phyloP scores from a whole-genome alignment of 2,329 filamentous ascomycete species.

The Fusarium falciforme region DNA sequence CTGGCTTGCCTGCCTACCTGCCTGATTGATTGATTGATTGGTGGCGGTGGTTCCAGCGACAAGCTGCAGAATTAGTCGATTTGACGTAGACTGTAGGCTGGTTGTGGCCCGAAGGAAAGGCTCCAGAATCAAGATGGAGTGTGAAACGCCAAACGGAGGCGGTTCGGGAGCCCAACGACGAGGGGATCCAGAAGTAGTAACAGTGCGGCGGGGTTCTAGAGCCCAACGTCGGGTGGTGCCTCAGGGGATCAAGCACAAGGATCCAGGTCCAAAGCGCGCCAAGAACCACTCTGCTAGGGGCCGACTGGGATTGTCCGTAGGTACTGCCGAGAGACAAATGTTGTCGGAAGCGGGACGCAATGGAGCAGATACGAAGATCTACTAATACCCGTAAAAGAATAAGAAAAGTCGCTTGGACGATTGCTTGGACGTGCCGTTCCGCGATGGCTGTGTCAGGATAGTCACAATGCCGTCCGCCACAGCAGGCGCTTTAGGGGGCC shows the following conservation, averaged over 20 bases:
- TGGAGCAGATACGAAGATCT: slow-evolving; percentile 14
- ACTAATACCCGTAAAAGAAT: slow-evolving; percentile 2
- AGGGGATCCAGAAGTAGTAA: slow-evolving; percentile 26
- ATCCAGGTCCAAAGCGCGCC: slow-evolving; percentile 18
- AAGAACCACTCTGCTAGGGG: slow-evolving; percentile 15
- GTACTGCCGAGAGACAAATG: slow-evolving; percentile 4
- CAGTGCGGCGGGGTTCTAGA: slow-evolving; percentile 26
- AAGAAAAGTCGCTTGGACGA: neutral
- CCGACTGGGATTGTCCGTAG: neutral
- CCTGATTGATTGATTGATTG: slow-evolving; percentile 25
- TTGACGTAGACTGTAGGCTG: neutral
- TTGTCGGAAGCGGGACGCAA: slow-evolving; percentile 2
- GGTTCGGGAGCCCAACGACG: slow-evolving; percentile 24
- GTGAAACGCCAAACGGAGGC: slow-evolving; percentile 8
- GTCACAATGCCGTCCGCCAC: neutral
- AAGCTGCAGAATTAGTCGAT: slow-evolving; percentile 21
- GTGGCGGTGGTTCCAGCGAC: slow-evolving; percentile 16
- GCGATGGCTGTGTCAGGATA: slow-evolving; percentile 6
- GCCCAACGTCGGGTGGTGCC: slow-evolving; percentile 19
- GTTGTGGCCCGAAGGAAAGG: slow-evolving; percentile 15
- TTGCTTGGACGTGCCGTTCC: neutral
- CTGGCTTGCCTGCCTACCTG: slow-evolving; percentile 13
- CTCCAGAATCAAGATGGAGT: slow-evolving; percentile 10
- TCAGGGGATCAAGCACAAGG: slow-evolving; percentile 34
- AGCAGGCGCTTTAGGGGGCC: neutral